phyloP scores from a whole-genome alignment of 768 basidiomycete genomes.

The Auricularia heimuer region DNA sequence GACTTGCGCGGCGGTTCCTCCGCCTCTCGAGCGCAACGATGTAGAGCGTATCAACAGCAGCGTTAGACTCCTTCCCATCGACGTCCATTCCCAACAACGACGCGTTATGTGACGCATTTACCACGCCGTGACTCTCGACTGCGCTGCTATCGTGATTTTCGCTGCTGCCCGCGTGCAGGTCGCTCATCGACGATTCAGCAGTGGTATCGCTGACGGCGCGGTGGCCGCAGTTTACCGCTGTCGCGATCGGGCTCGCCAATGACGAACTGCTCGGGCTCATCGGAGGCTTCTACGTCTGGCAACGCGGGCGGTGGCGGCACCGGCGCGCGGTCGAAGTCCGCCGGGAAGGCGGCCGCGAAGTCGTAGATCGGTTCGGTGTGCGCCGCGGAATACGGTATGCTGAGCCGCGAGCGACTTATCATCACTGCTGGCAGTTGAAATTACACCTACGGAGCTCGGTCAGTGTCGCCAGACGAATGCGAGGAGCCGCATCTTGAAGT shows the following conservation, averaged over 20 bases:
- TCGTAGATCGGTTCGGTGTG: not conserved
- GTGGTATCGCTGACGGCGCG: too few species aligned
- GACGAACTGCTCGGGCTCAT: too few species aligned
- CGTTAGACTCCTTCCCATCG: not conserved
- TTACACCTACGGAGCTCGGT: not conserved
- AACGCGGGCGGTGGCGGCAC: not conserved
- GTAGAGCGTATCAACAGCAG: not conserved
- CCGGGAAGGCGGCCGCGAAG: not conserved
- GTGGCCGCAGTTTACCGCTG: too few species aligned
- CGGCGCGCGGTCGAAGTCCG: not conserved
- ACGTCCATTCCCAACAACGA: not conserved
- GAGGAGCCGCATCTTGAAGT: conserved; percentile 62
- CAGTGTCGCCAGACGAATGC: conserved; percentile 18
- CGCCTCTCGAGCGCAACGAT: not conserved
- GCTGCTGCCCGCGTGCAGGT: too few species aligned
- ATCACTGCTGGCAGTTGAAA: not conserved
- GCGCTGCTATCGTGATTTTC: too few species aligned
- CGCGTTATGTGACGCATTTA: too few species aligned
- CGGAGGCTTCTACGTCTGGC: too few species aligned
- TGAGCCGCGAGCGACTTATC: not conserved
- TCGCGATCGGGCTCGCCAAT: too few species aligned
- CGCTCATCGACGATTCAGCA: too few species aligned
- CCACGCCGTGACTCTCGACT: too few species aligned
- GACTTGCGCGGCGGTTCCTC: conserved; percentile 19
- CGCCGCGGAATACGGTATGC: not conserved